phyloP scores from a whole-genome alignment of 2,329 filamentous ascomycete genomes.

The Cladosporium colombiae region DNA sequence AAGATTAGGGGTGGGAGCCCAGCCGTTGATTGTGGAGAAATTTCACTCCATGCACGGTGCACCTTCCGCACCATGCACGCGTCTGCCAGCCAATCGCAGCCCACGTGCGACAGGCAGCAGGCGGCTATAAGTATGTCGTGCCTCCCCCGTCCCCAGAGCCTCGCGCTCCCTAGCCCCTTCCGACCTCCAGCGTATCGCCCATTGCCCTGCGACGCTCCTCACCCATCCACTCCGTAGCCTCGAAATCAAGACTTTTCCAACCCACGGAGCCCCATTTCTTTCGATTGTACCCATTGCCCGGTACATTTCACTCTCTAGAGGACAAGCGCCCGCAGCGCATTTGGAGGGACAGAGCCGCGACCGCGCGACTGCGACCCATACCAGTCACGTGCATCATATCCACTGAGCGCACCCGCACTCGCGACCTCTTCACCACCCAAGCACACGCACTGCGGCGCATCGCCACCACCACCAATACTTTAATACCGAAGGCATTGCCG shows the following conservation, averaged over 20 bases:
- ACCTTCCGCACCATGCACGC: neutral
- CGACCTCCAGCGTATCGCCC: conserved; percentile 15
- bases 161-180: neutral
- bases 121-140: conserved; percentile 5
- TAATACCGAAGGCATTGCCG: conserved; percentile 21
- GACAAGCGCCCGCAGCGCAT: conserved; percentile 14
- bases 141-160: conserved; percentile 3
- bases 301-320: conserved; percentile 20
- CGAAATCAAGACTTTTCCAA: conserved; percentile 18
- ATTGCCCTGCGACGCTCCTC: conserved; percentile 14
- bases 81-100: neutral
- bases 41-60: neutral
- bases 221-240: conserved; percentile 18
- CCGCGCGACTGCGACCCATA: neutral
- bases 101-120: neutral
- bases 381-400: conserved; percentile 15
- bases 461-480: conserved; percentile 6
- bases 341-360: conserved; percentile 12
- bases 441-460: conserved; percentile 11
- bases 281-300: conserved; percentile 12
- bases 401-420: conserved; percentile 1
- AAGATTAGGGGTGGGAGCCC: neutral
- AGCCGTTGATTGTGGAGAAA: conserved; percentile 8
- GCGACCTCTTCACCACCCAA: conserved; percentile 9
- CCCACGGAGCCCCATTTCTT: conserved; percentile 15